A percentile compares a stretch with the other conserved stretches of the same genome.
Evolutionary conservation across 192 early-diverging fungal genomes (phyloP).

Genomic region (Linnemannia schmuckeri): DNA sequence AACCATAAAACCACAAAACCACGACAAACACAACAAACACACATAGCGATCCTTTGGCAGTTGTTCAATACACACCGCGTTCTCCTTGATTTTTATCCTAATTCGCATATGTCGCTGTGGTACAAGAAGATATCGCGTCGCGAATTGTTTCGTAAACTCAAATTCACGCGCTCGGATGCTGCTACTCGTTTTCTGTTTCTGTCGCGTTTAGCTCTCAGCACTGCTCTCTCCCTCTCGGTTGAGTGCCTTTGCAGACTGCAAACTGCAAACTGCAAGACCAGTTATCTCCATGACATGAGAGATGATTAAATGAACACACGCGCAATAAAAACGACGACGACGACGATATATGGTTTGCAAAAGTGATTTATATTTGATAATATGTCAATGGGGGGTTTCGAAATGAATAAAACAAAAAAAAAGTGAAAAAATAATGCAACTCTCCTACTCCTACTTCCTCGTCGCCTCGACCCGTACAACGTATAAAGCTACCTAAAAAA

Average conservation of each 20-base stretch:
- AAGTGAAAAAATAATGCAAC: conserved; percentile 12
- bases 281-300: not conserved
- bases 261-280: not conserved
- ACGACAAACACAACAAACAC: not conserved
- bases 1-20: not conserved
- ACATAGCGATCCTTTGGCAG: not conserved
- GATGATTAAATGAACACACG: not conserved
- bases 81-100: not conserved
- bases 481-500: not conserved
- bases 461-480: not conserved
- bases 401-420: conserved; percentile 20
- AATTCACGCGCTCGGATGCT: not conserved
- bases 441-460: not conserved
- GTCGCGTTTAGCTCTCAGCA: not conserved
- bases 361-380: not conserved
- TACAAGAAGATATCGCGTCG: too few species aligned
- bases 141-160: not conserved
- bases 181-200: not conserved
- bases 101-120: too few species aligned
- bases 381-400: not conserved
- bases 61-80: not conserved
- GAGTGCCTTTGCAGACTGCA: not conserved
- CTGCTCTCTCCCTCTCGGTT: not conserved
- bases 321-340: not conserved
- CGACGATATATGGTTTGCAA: not conserved